These are phyloP conservation scores for Fremontodendron californicum DNA, from an alignment of 345 rosid genomes.

Conservation along the genomic window DNA sequence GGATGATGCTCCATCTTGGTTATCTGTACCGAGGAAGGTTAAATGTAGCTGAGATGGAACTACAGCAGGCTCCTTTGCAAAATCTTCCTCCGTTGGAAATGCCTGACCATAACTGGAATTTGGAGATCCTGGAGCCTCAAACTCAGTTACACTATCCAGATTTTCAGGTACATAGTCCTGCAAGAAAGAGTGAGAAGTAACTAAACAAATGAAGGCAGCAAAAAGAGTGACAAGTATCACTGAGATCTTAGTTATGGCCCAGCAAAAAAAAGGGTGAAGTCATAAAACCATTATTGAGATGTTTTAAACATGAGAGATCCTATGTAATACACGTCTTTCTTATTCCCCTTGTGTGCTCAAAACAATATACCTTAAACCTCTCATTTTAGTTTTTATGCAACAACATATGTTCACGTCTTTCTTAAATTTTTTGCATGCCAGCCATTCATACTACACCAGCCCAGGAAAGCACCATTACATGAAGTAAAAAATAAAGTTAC, in stretches of 20 bases:
- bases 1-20: conserved; percentile 42
- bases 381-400: background rate
- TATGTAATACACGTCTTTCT: background rate
- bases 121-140: conserved; percentile 84
- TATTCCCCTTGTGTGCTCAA: background rate
- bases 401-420: background rate
- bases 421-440: background rate
- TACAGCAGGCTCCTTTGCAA: conserved; percentile 62
- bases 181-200: conserved; percentile 5
- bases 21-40: conserved; percentile 53
- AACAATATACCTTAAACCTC: background rate
- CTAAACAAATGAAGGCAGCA: background rate
- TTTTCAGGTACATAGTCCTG: conserved; percentile 79
- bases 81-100: conserved; percentile 64
- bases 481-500: background rate
- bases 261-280: background rate
- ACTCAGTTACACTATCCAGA: conserved; percentile 69
- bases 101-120: conserved; percentile 61
- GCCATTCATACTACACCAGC: background rate
- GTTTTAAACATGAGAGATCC: background rate
- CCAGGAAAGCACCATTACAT: background rate
- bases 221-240: background rate
- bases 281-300: background rate
- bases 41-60: conserved; percentile 77
- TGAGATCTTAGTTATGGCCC: background rate